Conservation (phyloP, 1,139 yeast species). For the Pichia norvegensis region DNA sequence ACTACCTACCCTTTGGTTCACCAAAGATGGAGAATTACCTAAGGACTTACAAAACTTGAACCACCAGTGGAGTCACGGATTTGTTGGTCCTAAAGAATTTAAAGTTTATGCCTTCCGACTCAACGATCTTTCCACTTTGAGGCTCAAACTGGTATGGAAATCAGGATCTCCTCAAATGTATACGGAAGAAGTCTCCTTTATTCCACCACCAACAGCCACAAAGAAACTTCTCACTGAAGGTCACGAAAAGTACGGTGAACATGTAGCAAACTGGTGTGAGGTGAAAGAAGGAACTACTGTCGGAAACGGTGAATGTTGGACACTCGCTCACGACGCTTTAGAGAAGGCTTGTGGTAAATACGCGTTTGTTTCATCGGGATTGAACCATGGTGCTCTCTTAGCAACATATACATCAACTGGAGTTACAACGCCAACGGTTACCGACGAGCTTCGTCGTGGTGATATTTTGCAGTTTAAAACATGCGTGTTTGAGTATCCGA, state of each 20-base stretch:
- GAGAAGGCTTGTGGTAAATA: constrained; percentile 52
- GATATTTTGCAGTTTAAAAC: constrained; percentile 39
- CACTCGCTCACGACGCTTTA: constrained; percentile 59
- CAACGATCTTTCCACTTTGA: constrained; percentile 44
- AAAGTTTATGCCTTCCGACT: constrained; percentile 34
- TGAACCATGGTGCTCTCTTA: constrained; percentile 53
- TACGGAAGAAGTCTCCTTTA: constrained; percentile 32
- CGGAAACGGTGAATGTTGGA: constrained; percentile 77
- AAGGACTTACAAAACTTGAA: constrained; percentile 32
- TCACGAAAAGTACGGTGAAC: constrained; percentile 40
- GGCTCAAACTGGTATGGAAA: constrained; percentile 43
- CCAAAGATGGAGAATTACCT: constrained; percentile 32
- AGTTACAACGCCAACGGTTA: constrained; percentile 16
- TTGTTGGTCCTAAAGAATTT: constrained; percentile 22
- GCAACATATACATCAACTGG: constrained; percentile 31
- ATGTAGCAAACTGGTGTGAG: constrained; percentile 61
- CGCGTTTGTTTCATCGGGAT: constrained; percentile 51
- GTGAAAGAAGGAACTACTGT: constrained; percentile 46
- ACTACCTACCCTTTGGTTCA: constrained; percentile 40
- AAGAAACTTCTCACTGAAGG: constrained; percentile 35
- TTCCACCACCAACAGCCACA: constrained; percentile 44
- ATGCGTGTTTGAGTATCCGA: constrained; percentile 36
- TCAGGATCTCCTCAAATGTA: constrained; percentile 25
- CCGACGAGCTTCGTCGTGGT: constrained; percentile 35
- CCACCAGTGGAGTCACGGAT: constrained; percentile 31